Conservation (phyloP, 306 rosid genomes). For the Quercus dentata region DNA sequence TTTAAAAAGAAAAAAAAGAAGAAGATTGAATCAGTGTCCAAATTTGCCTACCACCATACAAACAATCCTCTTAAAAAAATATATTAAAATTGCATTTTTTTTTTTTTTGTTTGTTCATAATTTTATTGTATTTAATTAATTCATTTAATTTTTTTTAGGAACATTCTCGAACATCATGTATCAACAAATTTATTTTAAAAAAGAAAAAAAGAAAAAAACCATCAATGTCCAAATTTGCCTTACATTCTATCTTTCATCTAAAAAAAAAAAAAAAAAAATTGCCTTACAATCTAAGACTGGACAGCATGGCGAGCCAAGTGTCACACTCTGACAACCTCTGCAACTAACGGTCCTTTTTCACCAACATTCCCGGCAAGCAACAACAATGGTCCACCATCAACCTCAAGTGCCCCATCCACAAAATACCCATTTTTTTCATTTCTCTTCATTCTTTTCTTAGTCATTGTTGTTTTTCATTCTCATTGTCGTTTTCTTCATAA, state of each 20-base stretch:
- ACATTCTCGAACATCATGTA: too few species aligned
- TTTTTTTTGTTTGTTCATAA: too few species aligned
- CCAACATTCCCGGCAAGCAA: slow-evolving; percentile 10
- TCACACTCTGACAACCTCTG: slow-evolving; percentile 4
- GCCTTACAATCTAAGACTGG: background rate
- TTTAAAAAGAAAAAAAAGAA: too few species aligned
- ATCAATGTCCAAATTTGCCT: background rate
- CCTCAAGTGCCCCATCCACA: background rate
- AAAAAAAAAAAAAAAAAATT: too few species aligned
- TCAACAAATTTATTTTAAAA: too few species aligned
- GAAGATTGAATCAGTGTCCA: too few species aligned
- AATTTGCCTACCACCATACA: too few species aligned
- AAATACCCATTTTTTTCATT: background rate
- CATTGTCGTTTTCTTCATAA: background rate
- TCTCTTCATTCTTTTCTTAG: background rate
- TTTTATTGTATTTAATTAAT: too few species aligned
- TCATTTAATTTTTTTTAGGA: too few species aligned
- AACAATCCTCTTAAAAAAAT: too few species aligned
- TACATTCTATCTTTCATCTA: background rate
- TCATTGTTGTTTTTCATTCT: background rate
- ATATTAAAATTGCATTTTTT: too few species aligned
- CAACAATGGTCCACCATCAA: slow-evolving; percentile 17
- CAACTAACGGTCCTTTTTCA: slow-evolving; percentile 1
- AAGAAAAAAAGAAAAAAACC: background rate
- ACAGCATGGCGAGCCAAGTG: slow-evolving; percentile 17